A percentile compares a stretch with the other conserved stretches of the same genome.
Evolutionary conservation across 495 filamentous ascomycete species (phyloP).

Genomic region (Hypoxylon lienhwacheense): DNA sequence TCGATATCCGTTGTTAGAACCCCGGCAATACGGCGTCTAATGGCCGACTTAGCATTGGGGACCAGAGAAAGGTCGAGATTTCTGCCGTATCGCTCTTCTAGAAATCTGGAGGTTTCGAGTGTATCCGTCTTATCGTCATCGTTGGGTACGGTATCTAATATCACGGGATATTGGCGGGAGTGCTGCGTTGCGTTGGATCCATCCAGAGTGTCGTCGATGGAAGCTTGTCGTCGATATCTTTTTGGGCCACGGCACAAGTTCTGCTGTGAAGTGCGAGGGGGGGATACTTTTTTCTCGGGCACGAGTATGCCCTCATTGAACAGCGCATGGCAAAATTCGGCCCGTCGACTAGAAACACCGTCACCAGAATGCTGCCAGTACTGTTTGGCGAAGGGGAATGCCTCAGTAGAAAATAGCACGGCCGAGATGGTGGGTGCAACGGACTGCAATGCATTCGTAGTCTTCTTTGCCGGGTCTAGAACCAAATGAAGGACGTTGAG

Average conservation of each 20-base stretch:
- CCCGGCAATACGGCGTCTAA: conserved; percentile 85
- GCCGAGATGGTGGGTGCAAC: conserved; percentile 60
- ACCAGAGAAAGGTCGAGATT: conserved; percentile 81
- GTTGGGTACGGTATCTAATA: conserved; percentile 5
- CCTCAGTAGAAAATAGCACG: conserved; percentile 68
- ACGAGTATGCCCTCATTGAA: conserved; percentile 72
- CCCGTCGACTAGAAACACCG: conserved; percentile 86
- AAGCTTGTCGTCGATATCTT: conserved; percentile 68
- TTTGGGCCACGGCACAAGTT: conserved; percentile 65
- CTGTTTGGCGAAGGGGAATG: conserved; percentile 72
- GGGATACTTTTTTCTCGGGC: conserved; percentile 44
- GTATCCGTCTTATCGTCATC: conserved; percentile 45
- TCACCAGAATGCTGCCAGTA: conserved; percentile 99
- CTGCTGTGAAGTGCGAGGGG: conserved; percentile 35
- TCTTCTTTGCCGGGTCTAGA: conserved; percentile 51
- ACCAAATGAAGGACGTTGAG: conserved; percentile 71
- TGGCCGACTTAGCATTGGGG: conserved; percentile 79
- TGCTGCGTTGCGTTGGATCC: conserved; percentile 16
- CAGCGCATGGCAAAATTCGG: conserved; percentile 79
- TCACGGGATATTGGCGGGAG: conserved; percentile 17
- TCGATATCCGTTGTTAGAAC: conserved; percentile 75
- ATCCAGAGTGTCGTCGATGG: conserved; percentile 44
- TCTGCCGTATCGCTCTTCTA: conserved; percentile 93
- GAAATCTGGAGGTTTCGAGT: conserved; percentile 71
- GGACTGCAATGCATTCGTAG: conserved; percentile 50